Conservation (phyloP, 768 basidiomycete genomes). For the Phylloporus sp. region DNA sequence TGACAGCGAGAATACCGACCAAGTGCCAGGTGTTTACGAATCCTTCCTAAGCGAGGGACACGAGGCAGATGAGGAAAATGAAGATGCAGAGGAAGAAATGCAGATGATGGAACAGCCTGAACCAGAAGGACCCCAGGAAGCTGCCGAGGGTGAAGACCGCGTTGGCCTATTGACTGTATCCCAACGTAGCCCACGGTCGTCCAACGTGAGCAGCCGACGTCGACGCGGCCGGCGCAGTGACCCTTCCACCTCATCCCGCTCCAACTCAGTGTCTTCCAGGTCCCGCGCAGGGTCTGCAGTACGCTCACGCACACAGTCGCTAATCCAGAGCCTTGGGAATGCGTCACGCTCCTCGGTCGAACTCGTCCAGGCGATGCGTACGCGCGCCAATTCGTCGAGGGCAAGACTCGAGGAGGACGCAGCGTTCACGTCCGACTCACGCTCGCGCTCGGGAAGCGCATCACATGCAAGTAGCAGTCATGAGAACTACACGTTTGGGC, state of each 20-base stretch:
- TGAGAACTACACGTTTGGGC: constrained; percentile 77
- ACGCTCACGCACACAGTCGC: constrained; percentile 61
- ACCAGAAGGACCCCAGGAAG: constrained; percentile 54
- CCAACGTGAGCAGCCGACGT: constrained; percentile 34
- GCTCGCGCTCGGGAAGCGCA: constrained; percentile 43
- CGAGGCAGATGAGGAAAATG: constrained; percentile 32
- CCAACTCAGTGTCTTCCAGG: constrained; percentile 31
- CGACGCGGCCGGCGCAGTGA: constrained; percentile 33
- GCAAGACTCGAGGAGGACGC: constrained; percentile 59
- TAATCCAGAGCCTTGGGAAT: constrained; percentile 61
- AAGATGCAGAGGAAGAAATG: constrained; percentile 31
- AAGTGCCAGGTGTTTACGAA: constrained; percentile 27
- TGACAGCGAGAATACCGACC: constrained; percentile 29
- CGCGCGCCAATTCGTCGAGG: constrained; percentile 66
- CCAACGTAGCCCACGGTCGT: constrained; percentile 49
- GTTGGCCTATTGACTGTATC: constrained; percentile 52
- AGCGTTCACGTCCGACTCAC: constrained; percentile 33
- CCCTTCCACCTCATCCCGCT: constrained; percentile 34
- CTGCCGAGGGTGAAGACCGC: constrained; percentile 59
- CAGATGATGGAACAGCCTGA: constrained; percentile 42
- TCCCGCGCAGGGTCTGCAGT: constrained; percentile 49
- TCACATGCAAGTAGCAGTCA: constrained; percentile 41
- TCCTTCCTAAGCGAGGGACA: constrained; percentile 28
- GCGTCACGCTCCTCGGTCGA: constrained; percentile 62
- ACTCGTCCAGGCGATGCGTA: constrained; percentile 46